These are phyloP conservation scores for Boechera divaricarpa DNA, from an alignment of 345 rosid species.

Conservation along the genomic window DNA sequence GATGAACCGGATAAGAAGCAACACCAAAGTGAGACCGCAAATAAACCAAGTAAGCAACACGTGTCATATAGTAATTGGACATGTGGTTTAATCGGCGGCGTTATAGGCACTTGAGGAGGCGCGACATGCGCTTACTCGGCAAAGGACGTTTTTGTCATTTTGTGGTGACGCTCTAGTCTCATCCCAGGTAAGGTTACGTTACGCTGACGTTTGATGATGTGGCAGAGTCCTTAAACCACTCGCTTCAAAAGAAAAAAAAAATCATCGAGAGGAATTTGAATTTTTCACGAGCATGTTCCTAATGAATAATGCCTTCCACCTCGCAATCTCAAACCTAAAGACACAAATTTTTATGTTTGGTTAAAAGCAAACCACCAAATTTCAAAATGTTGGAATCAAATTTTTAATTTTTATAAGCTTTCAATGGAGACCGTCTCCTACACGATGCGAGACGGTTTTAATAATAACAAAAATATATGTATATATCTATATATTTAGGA, in stretches of 20 bases:
- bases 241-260: not conserved
- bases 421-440: too few relatives aligned
- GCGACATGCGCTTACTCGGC: slow-evolving; percentile 13
- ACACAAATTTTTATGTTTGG: not conserved
- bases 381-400: not conserved
- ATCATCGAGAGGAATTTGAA: slow-evolving; percentile 19
- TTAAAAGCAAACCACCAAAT: slow-evolving; percentile 10
- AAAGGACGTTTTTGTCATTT: slow-evolving; percentile 27
- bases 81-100: not conserved
- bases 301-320: slow-evolving; percentile 35
- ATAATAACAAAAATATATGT: too few relatives aligned
- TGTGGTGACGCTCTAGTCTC: slow-evolving; percentile 5
- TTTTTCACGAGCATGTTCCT: slow-evolving; percentile 22
- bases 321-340: slow-evolving; percentile 3
- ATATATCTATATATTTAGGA: too few relatives aligned
- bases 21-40: not conserved
- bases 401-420: too few relatives aligned
- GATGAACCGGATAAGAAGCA: slow-evolving; percentile 15
- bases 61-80: slow-evolving; percentile 5
- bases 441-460: too few relatives aligned
- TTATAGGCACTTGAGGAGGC: slow-evolving; percentile 30
- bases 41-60: slow-evolving; percentile 7
- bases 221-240: slow-evolving; percentile 10
- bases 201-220: slow-evolving; percentile 22
- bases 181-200: not conserved